Percentiles rank a stretch among this genome's conserved stretches.
phyloP scores from a whole-genome alignment of 1,284 basidiomycete species.

The Chalciporus sp. region DNA sequence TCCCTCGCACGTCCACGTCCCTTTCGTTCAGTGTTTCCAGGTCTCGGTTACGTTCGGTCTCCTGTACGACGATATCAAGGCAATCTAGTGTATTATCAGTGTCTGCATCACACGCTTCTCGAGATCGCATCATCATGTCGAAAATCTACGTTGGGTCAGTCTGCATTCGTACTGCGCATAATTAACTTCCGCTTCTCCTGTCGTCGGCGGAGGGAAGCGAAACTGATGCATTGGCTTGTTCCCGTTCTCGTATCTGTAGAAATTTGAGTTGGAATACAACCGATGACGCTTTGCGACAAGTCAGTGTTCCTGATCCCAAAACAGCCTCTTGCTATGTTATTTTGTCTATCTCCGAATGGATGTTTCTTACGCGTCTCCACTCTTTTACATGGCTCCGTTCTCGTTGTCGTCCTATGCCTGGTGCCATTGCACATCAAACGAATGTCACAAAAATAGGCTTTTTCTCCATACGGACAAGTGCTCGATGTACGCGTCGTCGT shows the following conservation, averaged over 20 bases:
- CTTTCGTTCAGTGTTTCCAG: conserved; percentile 50
- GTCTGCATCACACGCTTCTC: conserved; percentile 26
- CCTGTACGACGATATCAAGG: conserved; percentile 39
- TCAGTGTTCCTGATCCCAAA: conserved; percentile 60
- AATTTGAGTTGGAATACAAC: conserved; percentile 94
- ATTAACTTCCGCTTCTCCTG: conserved; percentile 45
- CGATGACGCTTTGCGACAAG: conserved; percentile 84
- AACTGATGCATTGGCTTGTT: conserved; percentile 50
- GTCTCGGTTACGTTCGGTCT: conserved; percentile 50
- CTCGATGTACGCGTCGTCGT: conserved; percentile 69
- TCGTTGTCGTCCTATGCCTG: conserved; percentile 36
- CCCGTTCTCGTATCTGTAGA: conserved; percentile 53
- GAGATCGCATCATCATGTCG: conserved; percentile 53
- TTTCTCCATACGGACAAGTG: conserved; percentile 67
- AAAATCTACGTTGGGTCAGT: conserved; percentile 89
- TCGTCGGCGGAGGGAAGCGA: conserved; percentile 42
- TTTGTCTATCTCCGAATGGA: conserved; percentile 29
- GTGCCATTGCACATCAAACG: conserved; percentile 20
- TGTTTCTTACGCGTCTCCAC: conserved; percentile 32
- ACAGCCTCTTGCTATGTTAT: conserved; percentile 40
- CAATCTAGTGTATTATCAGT: conserved; percentile 40
- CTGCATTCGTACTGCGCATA: conserved; percentile 47
- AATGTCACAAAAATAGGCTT: conserved; percentile 58
- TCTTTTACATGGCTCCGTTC: conserved; percentile 33
- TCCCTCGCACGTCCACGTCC: conserved; percentile 44